Conservation (phyloP, 1,284 basidiomycete genomes). For the Ustilago bromivora region DNA sequence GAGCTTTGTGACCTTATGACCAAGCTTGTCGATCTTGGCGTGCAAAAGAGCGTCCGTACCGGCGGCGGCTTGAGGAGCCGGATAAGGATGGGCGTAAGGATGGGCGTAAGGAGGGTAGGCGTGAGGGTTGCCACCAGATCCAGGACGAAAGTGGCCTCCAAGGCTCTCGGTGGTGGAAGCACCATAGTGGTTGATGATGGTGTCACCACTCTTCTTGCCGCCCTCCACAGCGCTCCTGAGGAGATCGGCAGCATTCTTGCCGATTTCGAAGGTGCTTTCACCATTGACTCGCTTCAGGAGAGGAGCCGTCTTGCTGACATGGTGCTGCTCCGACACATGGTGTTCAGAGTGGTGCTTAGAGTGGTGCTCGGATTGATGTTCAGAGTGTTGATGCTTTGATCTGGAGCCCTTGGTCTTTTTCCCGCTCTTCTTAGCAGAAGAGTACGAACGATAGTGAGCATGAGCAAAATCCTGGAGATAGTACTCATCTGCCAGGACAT, state of each 20-base stretch:
- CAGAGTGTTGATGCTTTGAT: slow-evolving; percentile 4
- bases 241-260: slow-evolving; percentile 1
- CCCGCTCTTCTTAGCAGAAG: background rate
- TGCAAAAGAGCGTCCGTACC: slow-evolving; percentile 10
- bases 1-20: slow-evolving; percentile 4
- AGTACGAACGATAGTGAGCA: background rate
- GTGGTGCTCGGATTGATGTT: background rate
- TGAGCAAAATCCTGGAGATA: slow-evolving; percentile 4
- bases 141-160: background rate
- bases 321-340: background rate
- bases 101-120: slow-evolving; percentile 5
- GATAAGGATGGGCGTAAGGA: background rate
- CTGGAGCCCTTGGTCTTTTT: background rate
- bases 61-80: background rate
- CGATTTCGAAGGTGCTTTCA: slow-evolving; percentile 11
- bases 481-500: slow-evolving; percentile 13
- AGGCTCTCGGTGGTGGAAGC: background rate
- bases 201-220: slow-evolving; percentile 1
- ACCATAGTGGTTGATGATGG: slow-evolving; percentile 12
- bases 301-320: background rate
- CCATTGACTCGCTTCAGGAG: slow-evolving; percentile 19
- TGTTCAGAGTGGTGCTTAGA: background rate
- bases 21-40: slow-evolving; percentile 5
- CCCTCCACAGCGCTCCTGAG: background rate
- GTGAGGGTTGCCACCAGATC: background rate